Evolutionary conservation across 2,329 filamentous ascomycete species (phyloP).

Genomic region (Zarea fungicola): DNA sequence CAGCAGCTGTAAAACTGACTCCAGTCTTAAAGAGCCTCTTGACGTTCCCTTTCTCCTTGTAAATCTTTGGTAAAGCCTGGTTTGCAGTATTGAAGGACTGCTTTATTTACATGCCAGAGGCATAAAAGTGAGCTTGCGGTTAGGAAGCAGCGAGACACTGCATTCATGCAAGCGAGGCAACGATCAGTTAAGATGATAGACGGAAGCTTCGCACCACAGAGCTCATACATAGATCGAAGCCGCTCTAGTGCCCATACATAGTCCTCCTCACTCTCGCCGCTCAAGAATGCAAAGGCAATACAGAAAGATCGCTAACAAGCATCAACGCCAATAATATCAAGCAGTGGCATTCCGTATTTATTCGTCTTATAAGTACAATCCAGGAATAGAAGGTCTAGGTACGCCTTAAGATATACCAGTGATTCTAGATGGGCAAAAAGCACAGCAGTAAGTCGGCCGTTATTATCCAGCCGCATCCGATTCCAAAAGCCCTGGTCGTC

Average conservation of each 20-base stretch:
- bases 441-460: slow-evolving; percentile 16
- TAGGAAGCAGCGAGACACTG: too few species aligned
- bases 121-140: too few species aligned
- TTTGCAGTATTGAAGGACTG: too few species aligned
- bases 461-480: slow-evolving; percentile 15
- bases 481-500: slow-evolving; percentile 18
- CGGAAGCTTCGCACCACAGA: slow-evolving; percentile 10
- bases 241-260: slow-evolving; percentile 18
- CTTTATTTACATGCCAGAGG: too few species aligned
- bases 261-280: slow-evolving; percentile 16
- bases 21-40: slow-evolving; percentile 7
- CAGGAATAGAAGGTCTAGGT: slow-evolving; percentile 18
- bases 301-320: slow-evolving; percentile 18
- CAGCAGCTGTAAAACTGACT: slow-evolving; percentile 16
- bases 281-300: slow-evolving; percentile 20
- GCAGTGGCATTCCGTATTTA: slow-evolving; percentile 19
- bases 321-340: slow-evolving; percentile 20
- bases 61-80: background rate
- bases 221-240: slow-evolving; percentile 18
- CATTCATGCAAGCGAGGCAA: too few species aligned
- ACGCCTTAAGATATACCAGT: slow-evolving; percentile 17
- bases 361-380: slow-evolving; percentile 22
- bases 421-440: slow-evolving; percentile 21
- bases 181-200: slow-evolving; percentile 20
- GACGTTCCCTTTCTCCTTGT: background rate